Percentiles rank a stretch among this genome's conserved stretches.
Evolutionary conservation across 2,329 filamentous ascomycete species (phyloP).

Genomic region (Neopestalotiopsis sp.): DNA sequence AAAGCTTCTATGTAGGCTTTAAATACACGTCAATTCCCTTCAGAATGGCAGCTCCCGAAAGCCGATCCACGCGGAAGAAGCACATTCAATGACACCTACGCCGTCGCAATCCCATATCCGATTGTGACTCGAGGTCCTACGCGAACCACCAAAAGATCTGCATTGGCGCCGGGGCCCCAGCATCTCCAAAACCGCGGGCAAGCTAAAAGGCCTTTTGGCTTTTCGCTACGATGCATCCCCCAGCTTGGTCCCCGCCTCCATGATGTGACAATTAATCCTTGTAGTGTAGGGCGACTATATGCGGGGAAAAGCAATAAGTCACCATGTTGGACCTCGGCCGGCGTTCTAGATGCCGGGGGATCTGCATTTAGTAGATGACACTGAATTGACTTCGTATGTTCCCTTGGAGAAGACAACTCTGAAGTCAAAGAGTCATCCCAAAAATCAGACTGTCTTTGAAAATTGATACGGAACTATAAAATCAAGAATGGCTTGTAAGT

Average conservation of each 20-base stretch:
- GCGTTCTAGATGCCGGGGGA: neutral
- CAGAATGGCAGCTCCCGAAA: too few species aligned
- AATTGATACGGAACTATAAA: too few species aligned
- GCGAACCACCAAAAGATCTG: neutral
- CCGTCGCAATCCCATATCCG: too few species aligned
- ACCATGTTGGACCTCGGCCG: neutral
- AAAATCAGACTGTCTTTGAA: neutral
- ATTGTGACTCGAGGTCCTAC: neutral
- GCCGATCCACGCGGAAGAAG: too few species aligned
- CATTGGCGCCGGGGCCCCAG: neutral
- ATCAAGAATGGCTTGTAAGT: neutral
- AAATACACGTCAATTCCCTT: too few species aligned
- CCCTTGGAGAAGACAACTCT: too few species aligned
- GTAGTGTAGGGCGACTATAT: neutral
- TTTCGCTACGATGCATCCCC: slow-evolving; percentile 3
- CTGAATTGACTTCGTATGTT: neutral
- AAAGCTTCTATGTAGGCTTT: too few species aligned
- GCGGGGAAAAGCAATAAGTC: neutral
- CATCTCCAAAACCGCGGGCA: neutral
- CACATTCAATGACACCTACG: too few species aligned
- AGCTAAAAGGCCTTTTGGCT: neutral
- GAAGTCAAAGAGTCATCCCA: neutral
- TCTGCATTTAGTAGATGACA: neutral
- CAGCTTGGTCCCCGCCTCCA: neutral
- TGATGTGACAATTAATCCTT: neutral